Evolutionary conservation across 345 rosid species (phyloP), one percentile per base, ranked within the genome.

Genomic region (Salix caprea): DNA sequence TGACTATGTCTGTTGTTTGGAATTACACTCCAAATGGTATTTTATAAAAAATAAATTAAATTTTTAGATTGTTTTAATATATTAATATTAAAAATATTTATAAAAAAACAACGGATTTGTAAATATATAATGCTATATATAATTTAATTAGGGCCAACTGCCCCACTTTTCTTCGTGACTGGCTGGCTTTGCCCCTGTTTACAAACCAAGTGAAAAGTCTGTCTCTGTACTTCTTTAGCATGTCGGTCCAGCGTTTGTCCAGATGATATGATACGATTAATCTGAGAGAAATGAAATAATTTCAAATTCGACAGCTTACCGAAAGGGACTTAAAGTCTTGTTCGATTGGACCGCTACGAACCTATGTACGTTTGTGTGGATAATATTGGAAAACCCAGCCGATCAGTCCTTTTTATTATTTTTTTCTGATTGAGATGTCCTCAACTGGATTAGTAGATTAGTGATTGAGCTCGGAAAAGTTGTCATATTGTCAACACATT

Each of bases 251-350:
- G 13, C 26, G 56, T 54, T 26, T 10, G 12, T 18, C 24, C 19
- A 36, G 56, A 72, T 54, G 66, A 39, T 24, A 72, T 54, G 66
- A 39, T 24, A 16, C n/a, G 1, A 15, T 8, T 18, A 2, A 30
- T 15, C 14, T 23, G 6, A 2, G 30, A 23, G 5, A 4, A 9
- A n/a, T n/a, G n/a, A 26, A 26, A 11, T 9, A 7, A 71, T 32
- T 34, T 12, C 36, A 58, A 60, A 72, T 72, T 60, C 75, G 44
- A 60, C 75, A 15, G 36, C 67, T 72, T 58, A 39, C 28, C 64
- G 14, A n/a, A 58, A 10, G 64, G 28, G 14, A 9, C 28, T 24
- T 23, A 9, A 54, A 21, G 60, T 54, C 60, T 54, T 54, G 24
- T 21, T 54, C 60, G 23, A 21, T 21, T 2, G n/a, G 60, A 54